These are phyloP conservation scores for Polygonum maritimum DNA, from an alignment of 148 eudicot genomes.

Conservation along the genomic window DNA sequence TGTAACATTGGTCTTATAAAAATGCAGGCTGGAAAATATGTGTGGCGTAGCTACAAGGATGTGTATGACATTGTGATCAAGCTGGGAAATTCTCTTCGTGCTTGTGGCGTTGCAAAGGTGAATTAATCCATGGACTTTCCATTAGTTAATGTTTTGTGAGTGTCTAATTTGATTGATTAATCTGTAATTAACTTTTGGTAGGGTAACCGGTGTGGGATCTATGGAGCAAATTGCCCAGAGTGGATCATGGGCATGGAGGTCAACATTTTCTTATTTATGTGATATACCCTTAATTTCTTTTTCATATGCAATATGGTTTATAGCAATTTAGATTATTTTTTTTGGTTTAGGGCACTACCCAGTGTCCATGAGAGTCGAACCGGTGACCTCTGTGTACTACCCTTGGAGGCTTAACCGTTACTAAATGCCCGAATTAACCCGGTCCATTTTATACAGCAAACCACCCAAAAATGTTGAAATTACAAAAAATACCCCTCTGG, in stretches of 20 bases:
- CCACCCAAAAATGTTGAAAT: no score
- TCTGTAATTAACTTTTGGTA: constrained; percentile 8
- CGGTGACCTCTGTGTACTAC: no score
- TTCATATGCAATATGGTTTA: no score
- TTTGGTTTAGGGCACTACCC: no score
- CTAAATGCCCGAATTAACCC: no score
- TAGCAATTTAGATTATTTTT: no score
- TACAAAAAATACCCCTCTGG: no score
- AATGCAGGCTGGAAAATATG: constrained; percentile 74
- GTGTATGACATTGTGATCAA: constrained; percentile 62
- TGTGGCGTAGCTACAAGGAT: constrained; percentile 80
- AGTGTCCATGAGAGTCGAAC: no score
- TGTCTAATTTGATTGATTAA: no score
- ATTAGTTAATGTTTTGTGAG: background rate
- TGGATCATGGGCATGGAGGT: constrained; percentile 99
- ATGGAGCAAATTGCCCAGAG: constrained; percentile 71
- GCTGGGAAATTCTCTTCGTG: constrained; percentile 78
- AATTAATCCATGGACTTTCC: constrained; percentile 12
- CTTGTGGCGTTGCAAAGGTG: constrained; percentile 65
- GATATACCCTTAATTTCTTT: no score
- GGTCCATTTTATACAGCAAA: no score
- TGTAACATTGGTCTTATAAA: background rate
- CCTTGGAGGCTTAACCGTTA: no score
- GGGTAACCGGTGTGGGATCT: constrained; percentile 90
- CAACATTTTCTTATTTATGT: background rate